phyloP scores from a whole-genome alignment of 169 alveolate species.

The Plasmodium falciparum region DNA sequence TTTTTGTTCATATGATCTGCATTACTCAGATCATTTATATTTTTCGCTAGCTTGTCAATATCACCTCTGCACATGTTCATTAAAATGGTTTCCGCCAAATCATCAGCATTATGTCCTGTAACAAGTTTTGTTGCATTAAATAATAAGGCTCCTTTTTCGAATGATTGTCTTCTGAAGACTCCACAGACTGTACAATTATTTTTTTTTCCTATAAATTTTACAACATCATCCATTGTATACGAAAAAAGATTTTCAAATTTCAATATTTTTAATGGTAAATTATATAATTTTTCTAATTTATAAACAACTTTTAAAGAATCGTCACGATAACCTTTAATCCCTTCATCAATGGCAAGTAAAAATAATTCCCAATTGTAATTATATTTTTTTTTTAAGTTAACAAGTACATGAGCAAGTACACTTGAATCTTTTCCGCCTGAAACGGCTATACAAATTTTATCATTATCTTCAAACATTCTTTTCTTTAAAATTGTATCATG shows the following conservation, averaged over 20 bases:
- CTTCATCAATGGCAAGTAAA: constrained; percentile 98
- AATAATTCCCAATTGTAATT: constrained; percentile 92
- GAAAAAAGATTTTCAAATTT: constrained; percentile 94
- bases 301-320: constrained; percentile 95
- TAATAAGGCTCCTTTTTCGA: constrained; percentile 96
- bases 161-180: constrained; percentile 96
- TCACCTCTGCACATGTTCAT: constrained; percentile 98
- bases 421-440: constrained; percentile 99
- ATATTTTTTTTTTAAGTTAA: constrained; percentile 92
- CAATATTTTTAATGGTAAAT: constrained; percentile 91
- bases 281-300: constrained; percentile 86
- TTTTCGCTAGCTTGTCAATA: constrained; percentile 92
- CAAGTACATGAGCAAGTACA: constrained; percentile 95
- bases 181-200: constrained; percentile 98
- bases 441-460: constrained; percentile 96
- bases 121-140: constrained; percentile 94
- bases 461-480: constrained; percentile 89
- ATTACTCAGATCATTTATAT: constrained; percentile 79
- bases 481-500: constrained; percentile 89
- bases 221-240: constrained; percentile 98
- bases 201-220: constrained; percentile 91
- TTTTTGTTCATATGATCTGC: neutral
- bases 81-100: constrained; percentile 97
- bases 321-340: constrained; percentile 98
- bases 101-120: constrained; percentile 99